phyloP scores from a whole-genome alignment of 257 asterid species.

The Jaltomata sinuosa region DNA sequence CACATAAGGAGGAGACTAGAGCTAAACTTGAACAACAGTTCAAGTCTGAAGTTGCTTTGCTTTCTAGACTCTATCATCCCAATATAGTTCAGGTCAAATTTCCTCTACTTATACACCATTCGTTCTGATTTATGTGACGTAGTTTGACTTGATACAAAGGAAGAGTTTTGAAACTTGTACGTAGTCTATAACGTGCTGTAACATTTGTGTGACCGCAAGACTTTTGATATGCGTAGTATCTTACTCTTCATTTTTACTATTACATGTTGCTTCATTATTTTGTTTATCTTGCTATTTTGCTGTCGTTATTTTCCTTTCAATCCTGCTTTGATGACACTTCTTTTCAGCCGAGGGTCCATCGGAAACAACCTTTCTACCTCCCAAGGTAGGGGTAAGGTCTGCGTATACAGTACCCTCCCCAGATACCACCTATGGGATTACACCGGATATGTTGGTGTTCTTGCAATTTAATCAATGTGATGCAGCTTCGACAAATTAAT shows the following conservation, averaged over 20 bases:
- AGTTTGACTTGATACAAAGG: neutral
- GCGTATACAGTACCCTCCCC: too few species aligned
- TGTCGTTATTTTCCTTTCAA: too few species aligned
- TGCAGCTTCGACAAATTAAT: neutral
- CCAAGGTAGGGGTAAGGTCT: too few species aligned
- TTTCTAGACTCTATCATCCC: conserved; percentile 35
- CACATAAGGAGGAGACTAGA: conserved; percentile 32
- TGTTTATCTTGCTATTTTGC: too few species aligned
- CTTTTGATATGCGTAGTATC: neutral
- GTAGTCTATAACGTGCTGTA: neutral
- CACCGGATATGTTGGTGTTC: too few species aligned
- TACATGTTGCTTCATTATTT: too few species aligned
- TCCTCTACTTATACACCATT: neutral
- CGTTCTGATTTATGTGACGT: neutral
- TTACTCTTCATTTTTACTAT: neutral
- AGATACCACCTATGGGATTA: too few species aligned
- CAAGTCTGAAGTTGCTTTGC: conserved; percentile 39
- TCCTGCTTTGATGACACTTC: too few species aligned
- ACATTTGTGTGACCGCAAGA: neutral
- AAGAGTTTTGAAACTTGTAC: neutral
- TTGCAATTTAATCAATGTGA: neutral
- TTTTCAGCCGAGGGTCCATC: too few species aligned
- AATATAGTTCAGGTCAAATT: conserved; percentile 29
- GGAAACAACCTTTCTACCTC: too few species aligned
- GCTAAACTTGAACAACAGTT: conserved; percentile 34